Evolutionary conservation across 2,329 filamentous ascomycete genomes (phyloP).

Genomic region (Fusarium sp.): DNA sequence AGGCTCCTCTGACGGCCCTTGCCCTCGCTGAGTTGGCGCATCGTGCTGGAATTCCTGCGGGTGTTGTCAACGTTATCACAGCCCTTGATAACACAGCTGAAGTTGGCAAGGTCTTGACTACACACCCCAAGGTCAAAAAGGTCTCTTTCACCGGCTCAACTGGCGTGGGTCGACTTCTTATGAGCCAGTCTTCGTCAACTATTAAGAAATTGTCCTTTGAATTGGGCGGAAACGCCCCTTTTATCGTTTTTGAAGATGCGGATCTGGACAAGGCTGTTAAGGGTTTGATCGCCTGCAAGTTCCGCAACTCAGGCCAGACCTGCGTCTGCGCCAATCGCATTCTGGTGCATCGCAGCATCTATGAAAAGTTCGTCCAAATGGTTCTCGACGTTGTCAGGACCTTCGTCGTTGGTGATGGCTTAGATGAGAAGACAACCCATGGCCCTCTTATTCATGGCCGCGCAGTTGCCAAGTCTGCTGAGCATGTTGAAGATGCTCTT

Average conservation of each 20-base stretch:
- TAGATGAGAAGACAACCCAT: constrained; percentile 67
- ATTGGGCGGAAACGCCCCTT: constrained; percentile 79
- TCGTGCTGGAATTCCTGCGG: constrained; percentile 86
- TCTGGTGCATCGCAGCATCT: constrained; percentile 70
- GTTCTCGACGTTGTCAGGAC: constrained; percentile 65
- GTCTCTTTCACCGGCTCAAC: constrained; percentile 79
- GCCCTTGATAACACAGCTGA: constrained; percentile 80
- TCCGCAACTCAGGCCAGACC: constrained; percentile 79
- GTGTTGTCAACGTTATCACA: constrained; percentile 89
- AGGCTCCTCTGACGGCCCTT: constrained; percentile 89
- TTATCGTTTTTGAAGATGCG: constrained; percentile 82
- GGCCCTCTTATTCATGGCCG: constrained; percentile 75
- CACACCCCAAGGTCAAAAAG: constrained; percentile 68
- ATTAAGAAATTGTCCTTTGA: constrained; percentile 82
- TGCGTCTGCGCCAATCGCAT: constrained; percentile 75
- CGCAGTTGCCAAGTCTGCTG: constrained; percentile 71
- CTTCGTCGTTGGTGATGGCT: constrained; percentile 71
- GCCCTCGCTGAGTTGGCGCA: constrained; percentile 86
- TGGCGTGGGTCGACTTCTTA: constrained; percentile 63
- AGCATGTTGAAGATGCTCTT: constrained; percentile 73
- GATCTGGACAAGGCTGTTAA: constrained; percentile 77
- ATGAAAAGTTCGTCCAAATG: constrained; percentile 67
- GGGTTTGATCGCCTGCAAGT: constrained; percentile 76
- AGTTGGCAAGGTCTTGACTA: constrained; percentile 72
- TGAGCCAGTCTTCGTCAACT: constrained; percentile 77